These are phyloP conservation scores for Mucor sp. DNA, from an alignment of 371 early-diverging fungal genomes.

Conservation along the genomic window DNA sequence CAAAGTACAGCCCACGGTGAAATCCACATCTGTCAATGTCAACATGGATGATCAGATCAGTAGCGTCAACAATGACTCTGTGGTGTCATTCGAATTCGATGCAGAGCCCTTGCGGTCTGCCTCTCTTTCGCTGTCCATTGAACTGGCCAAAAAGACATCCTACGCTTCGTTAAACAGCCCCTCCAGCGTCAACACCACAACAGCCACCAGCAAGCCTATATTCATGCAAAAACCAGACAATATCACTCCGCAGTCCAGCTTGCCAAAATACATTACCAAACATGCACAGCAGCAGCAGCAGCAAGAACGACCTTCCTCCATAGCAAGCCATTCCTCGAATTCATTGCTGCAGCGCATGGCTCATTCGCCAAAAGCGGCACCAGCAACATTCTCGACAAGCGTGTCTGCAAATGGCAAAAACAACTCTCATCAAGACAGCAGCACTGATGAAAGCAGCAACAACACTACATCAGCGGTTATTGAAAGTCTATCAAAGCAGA, in stretches of 20 bases:
- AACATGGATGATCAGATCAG: constrained; percentile 11
- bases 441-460: background rate
- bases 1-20: constrained; percentile 22
- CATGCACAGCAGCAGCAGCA: constrained; percentile 2
- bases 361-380: constrained; percentile 23
- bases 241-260: constrained; percentile 3
- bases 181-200: background rate
- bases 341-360: constrained; percentile 12
- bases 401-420: constrained; percentile 26
- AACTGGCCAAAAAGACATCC: constrained; percentile 19
- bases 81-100: background rate
- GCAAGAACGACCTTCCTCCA: constrained; percentile 4
- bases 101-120: constrained; percentile 13
- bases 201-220: constrained; percentile 1
- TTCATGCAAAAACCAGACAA: constrained; percentile 8
- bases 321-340: constrained; percentile 5
- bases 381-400: constrained; percentile 25
- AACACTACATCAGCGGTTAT: constrained; percentile 4
- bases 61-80: background rate
- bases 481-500: constrained; percentile 8
- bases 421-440: background rate
- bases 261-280: constrained; percentile 1
- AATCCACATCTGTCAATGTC: constrained; percentile 28
- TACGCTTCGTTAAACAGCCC: background rate
- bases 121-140: constrained; percentile 15